These are phyloP conservation scores for Lachnellula subtilissima DNA, from an alignment of 2,329 filamentous ascomycete species.

Conservation along the genomic window DNA sequence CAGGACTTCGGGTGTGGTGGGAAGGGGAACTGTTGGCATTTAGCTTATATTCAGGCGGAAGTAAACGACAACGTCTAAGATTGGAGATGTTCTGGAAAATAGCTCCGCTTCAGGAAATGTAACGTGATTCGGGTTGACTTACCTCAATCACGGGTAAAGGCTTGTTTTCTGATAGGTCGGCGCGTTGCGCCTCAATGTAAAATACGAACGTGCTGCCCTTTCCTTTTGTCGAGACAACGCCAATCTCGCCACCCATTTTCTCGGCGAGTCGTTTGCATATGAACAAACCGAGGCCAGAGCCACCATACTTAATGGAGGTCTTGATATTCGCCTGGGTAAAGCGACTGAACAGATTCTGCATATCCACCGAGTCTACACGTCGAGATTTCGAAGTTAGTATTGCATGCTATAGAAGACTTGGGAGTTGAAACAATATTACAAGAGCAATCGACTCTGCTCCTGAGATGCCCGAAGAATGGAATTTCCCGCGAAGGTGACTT, in stretches of 20 bases:
- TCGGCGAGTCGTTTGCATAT: conserved; percentile 77
- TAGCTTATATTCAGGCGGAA: too few species aligned
- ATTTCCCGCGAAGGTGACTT: too few species aligned
- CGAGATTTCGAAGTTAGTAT: too few species aligned
- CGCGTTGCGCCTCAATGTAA: conserved; percentile 56
- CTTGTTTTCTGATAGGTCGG: background rate
- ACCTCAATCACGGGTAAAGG: background rate
- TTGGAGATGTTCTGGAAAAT: too few species aligned
- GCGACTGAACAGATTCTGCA: conserved; percentile 65
- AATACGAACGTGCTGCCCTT: conserved; percentile 73
- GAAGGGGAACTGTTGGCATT: background rate
- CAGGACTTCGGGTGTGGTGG: conserved; percentile 1
- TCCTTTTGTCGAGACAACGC: conserved; percentile 62
- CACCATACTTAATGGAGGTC: conserved; percentile 71
- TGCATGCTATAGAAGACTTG: too few species aligned
- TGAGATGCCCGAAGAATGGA: too few species aligned
- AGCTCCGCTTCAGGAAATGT: too few species aligned
- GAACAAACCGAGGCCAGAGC: conserved; percentile 73
- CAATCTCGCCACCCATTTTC: conserved; percentile 74
- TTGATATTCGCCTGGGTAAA: conserved; percentile 74
- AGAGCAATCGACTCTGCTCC: too few species aligned
- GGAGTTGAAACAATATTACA: too few species aligned
- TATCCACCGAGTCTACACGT: too few species aligned
- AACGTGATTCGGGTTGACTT: background rate
- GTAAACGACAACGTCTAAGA: too few species aligned